phyloP scores from a whole-genome alignment of 1,284 basidiomycete genomes.

The Coriolopsis trogii region DNA sequence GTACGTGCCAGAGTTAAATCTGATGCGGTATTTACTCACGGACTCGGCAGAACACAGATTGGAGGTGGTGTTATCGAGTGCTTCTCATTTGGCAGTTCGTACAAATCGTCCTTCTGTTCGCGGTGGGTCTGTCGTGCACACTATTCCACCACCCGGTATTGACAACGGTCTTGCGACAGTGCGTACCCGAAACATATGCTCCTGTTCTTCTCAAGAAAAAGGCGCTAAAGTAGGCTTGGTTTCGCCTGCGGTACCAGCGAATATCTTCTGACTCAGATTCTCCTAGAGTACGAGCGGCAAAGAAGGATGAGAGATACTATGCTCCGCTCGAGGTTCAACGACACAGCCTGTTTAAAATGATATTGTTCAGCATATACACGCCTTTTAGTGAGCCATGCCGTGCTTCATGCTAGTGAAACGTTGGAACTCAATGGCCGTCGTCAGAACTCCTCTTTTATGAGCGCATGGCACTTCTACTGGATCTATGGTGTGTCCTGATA shows the following conservation, averaged over 20 bases:
- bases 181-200: conserved; percentile 77
- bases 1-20: no score
- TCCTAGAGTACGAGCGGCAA: conserved; percentile 55
- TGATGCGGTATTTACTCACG: no score
- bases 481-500: conserved; percentile 47
- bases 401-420: background rate
- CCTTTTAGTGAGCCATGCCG: conserved; percentile 68
- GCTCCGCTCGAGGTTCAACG: conserved; percentile 56
- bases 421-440: background rate
- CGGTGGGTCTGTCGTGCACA: conserved; percentile 42
- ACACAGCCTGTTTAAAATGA: conserved; percentile 40
- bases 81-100: conserved; percentile 64
- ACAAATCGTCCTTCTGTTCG: conserved; percentile 47
- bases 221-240: conserved; percentile 41
- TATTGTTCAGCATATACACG: conserved; percentile 46
- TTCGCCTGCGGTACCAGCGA: background rate
- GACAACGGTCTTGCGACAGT: conserved; percentile 30
- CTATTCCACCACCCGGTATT: background rate
- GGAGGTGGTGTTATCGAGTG: conserved; percentile 82
- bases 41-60: conserved; percentile 63
- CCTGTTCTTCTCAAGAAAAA: conserved; percentile 66
- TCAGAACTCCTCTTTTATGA: conserved; percentile 72
- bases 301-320: conserved; percentile 55
- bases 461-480: conserved; percentile 75
- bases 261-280: background rate